Evolutionary conservation across 1,284 basidiomycete species (phyloP), one percentile per base, ranked within the genome.

Genomic region (Violaceomyces palustris): DNA sequence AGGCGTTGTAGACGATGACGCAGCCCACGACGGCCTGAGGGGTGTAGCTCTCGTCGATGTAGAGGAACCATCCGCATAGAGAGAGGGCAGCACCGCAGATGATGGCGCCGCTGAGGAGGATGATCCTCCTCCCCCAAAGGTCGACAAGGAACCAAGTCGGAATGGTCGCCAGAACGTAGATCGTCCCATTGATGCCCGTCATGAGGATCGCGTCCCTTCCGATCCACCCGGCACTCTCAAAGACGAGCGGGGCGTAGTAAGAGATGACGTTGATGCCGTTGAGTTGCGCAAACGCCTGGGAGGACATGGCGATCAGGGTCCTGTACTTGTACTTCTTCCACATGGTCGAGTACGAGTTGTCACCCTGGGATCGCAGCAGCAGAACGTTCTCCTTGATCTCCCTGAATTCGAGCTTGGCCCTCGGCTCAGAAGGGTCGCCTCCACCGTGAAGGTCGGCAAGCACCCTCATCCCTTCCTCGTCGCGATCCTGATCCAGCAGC

Each of bases 121-220:
- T 96, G 3, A 85, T 79, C 0, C 93, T 82, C 36, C 93, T 81
- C 11, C 93, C 93, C 81, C 87, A 88, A 3, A 83, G 81, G 69
- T 98, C 93, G 42, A 96, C 87, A 34, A 98, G 81, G 75, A 88
- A 90, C 93, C 93, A 98, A 3, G 89, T 90, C 42, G 60, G 65
- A 5, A 67, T 45, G 46, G 67, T 64, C 12, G 47, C 51, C 24
- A 67, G 42, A 26, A 91, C 75, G 73, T 96, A 96, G 60, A 91
- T 87, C 46, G 73, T 62, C 22, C 64, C 68, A 39, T 69, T 71
- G 49, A 72, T 88, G 6, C 92, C 93, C 1, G 92, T 91, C 93
- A 98, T 98, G 17, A 97, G 79, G 55, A 98, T 83, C 4, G 93
- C 93, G 66, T 96, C 84, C 39, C 92, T 82, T n/a, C 93, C 93